Evolutionary conservation across 176 grass and related monocot genomes (phyloP).

Genomic region (Rhynchospora tenuis): DNA sequence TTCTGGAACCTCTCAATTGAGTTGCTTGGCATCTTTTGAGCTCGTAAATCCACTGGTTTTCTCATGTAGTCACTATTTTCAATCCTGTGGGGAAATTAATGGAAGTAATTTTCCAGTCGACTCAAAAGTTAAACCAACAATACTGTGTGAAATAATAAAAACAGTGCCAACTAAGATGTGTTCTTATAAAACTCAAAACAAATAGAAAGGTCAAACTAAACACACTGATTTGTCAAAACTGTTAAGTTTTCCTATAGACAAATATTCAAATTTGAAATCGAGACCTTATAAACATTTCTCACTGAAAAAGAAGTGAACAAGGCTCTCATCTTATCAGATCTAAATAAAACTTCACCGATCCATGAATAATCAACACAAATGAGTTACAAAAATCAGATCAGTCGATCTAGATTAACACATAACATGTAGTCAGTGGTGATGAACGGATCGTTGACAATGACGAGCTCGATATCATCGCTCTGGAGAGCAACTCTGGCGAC

Average conservation of each 20-base stretch:
- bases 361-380: not conserved
- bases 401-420: constrained; percentile 6
- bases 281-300: not conserved
- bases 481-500: constrained; percentile 53
- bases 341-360: not conserved
- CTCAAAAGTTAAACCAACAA: too few relatives aligned
- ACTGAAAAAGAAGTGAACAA: not conserved
- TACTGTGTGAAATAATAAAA: too few relatives aligned
- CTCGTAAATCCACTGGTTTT: constrained; percentile 55
- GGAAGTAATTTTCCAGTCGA: too few relatives aligned
- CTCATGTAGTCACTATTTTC: constrained; percentile 38
- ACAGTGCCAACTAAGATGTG: too few relatives aligned
- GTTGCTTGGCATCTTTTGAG: constrained; percentile 75
- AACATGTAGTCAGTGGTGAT: constrained; percentile 66
- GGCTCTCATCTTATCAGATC: constrained; percentile 16
- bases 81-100: constrained; percentile 19
- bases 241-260: not conserved
- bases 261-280: not conserved
- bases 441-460: constrained; percentile 55
- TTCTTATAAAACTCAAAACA: too few relatives aligned
- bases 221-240: not conserved
- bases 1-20: constrained; percentile 74
- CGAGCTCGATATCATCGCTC: constrained; percentile 54
- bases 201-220: not conserved
- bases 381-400: not conserved